These are phyloP conservation scores for Diospyros kaki DNA, from an alignment of 148 eudicot species.

Conservation along the genomic window DNA sequence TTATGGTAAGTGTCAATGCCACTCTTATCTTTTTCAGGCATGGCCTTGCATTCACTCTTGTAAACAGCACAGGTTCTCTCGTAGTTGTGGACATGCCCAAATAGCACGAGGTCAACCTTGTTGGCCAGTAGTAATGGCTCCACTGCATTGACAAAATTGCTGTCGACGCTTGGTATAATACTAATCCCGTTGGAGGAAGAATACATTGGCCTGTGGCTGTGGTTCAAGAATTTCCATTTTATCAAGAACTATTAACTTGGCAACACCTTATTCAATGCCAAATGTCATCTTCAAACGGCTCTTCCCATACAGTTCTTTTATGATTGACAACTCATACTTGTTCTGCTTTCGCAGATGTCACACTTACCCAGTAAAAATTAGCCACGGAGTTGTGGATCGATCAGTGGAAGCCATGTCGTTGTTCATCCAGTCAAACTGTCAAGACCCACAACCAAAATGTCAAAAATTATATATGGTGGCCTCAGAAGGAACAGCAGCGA, in stretches of 20 bases:
- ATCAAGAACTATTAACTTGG: too few relatives aligned
- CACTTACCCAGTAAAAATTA: conserved; percentile 66
- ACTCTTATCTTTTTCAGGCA: conserved; percentile 53
- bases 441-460: not conserved
- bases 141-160: conserved; percentile 40
- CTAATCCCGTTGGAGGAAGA: conserved; percentile 23
- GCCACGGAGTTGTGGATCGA: conserved; percentile 79
- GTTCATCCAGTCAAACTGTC: conserved; percentile 67
- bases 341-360: too few relatives aligned
- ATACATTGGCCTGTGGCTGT: conserved; percentile 93
- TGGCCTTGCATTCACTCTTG: conserved; percentile 45
- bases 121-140: conserved; percentile 70
- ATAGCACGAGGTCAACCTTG: conserved; percentile 68
- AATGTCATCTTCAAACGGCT: too few relatives aligned
- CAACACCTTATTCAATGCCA: too few relatives aligned
- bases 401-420: conserved; percentile 76
- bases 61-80: conserved; percentile 78
- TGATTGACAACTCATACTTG: too few relatives aligned
- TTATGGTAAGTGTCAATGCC: conserved; percentile 61
- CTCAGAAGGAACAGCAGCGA: not conserved
- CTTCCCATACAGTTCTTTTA: too few relatives aligned
- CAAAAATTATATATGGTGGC: too few relatives aligned
- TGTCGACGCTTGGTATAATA: conserved; percentile 34
- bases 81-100: conserved; percentile 78
- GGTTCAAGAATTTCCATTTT: not conserved